Conservation (phyloP, 352 stramenopile species). For the Pythium sukuiense region DNA sequence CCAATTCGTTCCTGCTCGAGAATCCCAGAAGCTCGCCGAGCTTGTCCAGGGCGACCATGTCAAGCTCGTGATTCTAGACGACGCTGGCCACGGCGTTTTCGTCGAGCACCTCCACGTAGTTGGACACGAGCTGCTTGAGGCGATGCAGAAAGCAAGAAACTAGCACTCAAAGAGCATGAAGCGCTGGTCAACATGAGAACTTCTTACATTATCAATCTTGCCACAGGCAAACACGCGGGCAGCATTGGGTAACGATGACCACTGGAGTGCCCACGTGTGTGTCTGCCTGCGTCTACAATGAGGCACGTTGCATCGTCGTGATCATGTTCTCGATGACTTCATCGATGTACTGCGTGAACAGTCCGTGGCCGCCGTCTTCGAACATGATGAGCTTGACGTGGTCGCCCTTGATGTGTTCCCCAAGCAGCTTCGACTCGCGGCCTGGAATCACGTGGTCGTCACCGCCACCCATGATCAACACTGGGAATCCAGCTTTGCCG, state of each 20-base stretch:
- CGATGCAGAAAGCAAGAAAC: not conserved
- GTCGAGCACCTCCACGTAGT: constrained; percentile 33
- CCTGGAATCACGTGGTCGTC: constrained; percentile 50
- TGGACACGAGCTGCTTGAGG: constrained; percentile 16
- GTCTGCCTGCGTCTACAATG: not conserved
- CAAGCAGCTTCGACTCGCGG: constrained; percentile 38
- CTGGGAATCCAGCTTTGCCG: constrained; percentile 40
- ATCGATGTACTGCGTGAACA: constrained; percentile 45
- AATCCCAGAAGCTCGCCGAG: constrained; percentile 44
- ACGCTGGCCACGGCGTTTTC: constrained; percentile 41
- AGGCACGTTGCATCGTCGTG: constrained; percentile 11
- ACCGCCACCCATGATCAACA: constrained; percentile 50
- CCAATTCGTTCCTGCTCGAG: constrained; percentile 39
- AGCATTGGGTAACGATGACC: not conserved
- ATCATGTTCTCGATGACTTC: constrained; percentile 36
- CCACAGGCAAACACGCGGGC: not conserved
- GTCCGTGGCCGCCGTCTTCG: constrained; percentile 43
- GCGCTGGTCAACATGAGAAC: too few species aligned
- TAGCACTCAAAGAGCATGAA: not conserved
- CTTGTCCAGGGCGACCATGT: constrained; percentile 42
- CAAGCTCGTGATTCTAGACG: constrained; percentile 43
- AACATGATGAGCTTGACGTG: constrained; percentile 51
- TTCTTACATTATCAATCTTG: constrained; percentile 2
- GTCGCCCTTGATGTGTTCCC: constrained; percentile 35
- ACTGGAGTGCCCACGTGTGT: not conserved